Conservation (phyloP, 257 asterid genomes). For the Jacaranda copaia region DNA sequence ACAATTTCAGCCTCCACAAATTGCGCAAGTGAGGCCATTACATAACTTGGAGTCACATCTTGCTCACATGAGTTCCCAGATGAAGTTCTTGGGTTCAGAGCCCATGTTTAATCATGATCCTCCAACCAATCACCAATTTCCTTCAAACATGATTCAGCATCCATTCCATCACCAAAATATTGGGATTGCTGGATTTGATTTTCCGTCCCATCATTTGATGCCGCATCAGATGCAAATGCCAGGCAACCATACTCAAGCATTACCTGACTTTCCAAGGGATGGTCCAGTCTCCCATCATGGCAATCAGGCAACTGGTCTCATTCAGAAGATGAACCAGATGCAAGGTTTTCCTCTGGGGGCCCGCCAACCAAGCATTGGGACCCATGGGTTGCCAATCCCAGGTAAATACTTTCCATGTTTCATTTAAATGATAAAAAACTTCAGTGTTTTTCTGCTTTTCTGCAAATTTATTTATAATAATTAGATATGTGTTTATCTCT, state of each 20-base stretch:
- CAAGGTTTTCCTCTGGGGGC: constrained; percentile 54
- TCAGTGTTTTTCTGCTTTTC: background rate
- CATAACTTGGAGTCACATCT: constrained; percentile 56
- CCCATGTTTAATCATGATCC: constrained; percentile 48
- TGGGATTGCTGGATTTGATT: constrained; percentile 51
- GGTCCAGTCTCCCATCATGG: constrained; percentile 47
- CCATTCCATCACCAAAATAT: constrained; percentile 54
- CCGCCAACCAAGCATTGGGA: constrained; percentile 48
- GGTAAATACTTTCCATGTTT: constrained; percentile 42
- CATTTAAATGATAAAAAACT: background rate
- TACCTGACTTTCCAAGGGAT: constrained; percentile 41
- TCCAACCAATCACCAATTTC: constrained; percentile 52
- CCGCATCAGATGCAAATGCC: constrained; percentile 63
- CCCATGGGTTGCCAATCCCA: constrained; percentile 51
- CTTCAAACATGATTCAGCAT: constrained; percentile 47
- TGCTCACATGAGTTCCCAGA: constrained; percentile 52
- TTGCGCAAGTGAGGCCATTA: constrained; percentile 56
- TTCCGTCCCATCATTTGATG: constrained; percentile 50
- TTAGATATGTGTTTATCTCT: background rate
- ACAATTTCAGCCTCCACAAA: constrained; percentile 49
- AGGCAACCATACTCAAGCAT: constrained; percentile 40
- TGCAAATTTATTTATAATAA: background rate
- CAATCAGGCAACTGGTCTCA: constrained; percentile 48
- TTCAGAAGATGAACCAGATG: constrained; percentile 53
- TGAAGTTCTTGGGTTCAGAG: constrained; percentile 59